These are phyloP conservation scores for Physcomitrellopsis africana DNA, from an alignment of 225 moss, liverwort and hornwort genomes.

Conservation along the genomic window DNA sequence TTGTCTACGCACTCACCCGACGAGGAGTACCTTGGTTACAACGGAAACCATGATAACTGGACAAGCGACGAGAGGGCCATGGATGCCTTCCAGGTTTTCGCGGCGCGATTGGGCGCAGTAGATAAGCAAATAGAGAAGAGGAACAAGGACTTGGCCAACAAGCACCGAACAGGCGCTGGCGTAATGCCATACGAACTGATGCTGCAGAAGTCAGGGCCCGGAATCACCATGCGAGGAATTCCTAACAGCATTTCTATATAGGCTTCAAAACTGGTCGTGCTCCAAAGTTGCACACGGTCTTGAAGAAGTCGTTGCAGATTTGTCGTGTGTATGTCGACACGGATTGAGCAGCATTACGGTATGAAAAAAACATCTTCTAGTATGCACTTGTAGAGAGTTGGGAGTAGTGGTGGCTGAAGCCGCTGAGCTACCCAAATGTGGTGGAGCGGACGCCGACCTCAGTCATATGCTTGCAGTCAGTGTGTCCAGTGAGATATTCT, in stretches of 20 bases:
- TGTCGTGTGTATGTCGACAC: not conserved
- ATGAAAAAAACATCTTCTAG: not conserved
- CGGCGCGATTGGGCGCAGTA: constrained; percentile 1
- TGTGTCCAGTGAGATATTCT: too few species aligned
- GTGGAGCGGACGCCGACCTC: too few species aligned
- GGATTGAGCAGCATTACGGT: not conserved
- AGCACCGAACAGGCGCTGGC: constrained; percentile 59
- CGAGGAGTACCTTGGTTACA: constrained; percentile 63
- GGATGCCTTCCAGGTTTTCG: constrained; percentile 24
- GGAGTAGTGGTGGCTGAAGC: too few species aligned
- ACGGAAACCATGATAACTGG: constrained; percentile 43
- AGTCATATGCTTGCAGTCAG: too few species aligned
- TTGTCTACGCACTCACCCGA: constrained; percentile 66
- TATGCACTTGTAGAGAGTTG: too few species aligned
- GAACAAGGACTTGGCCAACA: constrained; percentile 33
- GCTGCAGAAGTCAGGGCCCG: constrained; percentile 41
- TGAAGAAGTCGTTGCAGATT: not conserved
- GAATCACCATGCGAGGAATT: constrained; percentile 55
- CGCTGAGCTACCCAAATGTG: too few species aligned
- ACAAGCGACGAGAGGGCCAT: constrained; percentile 25
- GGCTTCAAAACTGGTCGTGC: not conserved
- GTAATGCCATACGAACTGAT: constrained; percentile 58
- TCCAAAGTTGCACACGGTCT: not conserved
- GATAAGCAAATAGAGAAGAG: constrained; percentile 34
- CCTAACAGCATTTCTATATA: constrained; percentile 71